A percentile compares a stretch with the other conserved stretches of the same genome.
phyloP scores from a whole-genome alignment of 495 filamentous ascomycete genomes.

The Trichoderma asperelloides region DNA sequence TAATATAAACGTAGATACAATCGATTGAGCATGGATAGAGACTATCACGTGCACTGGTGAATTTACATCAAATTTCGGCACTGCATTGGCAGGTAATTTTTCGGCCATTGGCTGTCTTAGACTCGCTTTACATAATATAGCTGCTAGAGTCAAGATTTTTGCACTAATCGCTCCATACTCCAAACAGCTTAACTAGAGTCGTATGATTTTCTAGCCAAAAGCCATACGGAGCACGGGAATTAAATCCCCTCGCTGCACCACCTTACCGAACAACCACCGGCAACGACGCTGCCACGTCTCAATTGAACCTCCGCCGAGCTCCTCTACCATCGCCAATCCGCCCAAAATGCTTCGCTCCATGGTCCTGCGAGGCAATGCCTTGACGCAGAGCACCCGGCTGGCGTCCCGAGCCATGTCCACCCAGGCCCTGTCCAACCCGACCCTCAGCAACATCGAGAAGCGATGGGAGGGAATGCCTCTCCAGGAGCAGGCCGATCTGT shows the following conservation, averaged over 20 bases:
- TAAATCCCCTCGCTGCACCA: constrained; percentile 4
- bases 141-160: not conserved
- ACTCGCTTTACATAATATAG: not conserved
- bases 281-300: not conserved
- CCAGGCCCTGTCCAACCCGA: constrained; percentile 95
- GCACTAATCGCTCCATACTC: not conserved
- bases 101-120: too few relatives aligned
- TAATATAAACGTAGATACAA: too few relatives aligned
- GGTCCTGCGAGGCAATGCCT: not conserved
- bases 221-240: not conserved
- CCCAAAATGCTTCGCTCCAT: not conserved
- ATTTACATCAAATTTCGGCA: too few relatives aligned
- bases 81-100: too few relatives aligned
- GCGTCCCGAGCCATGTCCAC: constrained; percentile 49
- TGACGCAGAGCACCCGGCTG: not conserved
- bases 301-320: not conserved
- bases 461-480: constrained; percentile 95
- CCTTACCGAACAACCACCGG: not conserved
- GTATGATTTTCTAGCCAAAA: not conserved
- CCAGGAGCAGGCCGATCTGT: constrained; percentile 96
- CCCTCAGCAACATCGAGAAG: constrained; percentile 97
- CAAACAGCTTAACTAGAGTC: not conserved
- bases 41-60: too few relatives aligned
- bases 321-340: not conserved
- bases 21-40: too few relatives aligned